Evolutionary conservation across 139 green algal species (phyloP), one percentile per base, ranked within the genome.

Genomic region (Chlorella vulgaris): DNA sequence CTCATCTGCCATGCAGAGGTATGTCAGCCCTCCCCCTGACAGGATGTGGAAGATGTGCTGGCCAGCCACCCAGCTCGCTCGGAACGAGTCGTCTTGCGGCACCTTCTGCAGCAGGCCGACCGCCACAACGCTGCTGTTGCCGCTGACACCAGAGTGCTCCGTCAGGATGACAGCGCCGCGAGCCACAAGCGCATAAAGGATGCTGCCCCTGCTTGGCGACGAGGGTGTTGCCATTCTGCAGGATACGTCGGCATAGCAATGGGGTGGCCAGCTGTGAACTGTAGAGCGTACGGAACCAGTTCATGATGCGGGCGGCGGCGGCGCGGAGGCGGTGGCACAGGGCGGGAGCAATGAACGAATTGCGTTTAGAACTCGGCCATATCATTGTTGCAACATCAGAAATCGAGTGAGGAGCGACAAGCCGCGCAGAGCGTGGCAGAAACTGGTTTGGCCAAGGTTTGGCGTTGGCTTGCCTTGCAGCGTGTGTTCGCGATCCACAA

Each of bases 21-120:
- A 98, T 21, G 90, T 94, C 51, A 98, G 69, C 5, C 93, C 95
- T 40, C 91, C 85, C 3, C 74, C 35, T 0, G 91, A 75, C 35
- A 98, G 80, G 3, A 98, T 76, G 79, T 98, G 95, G 81, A 98
- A 97, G 75, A 98, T 88, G 87, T 98, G 90, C 4, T 87, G 84
- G 21, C 96, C 95, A 43, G 97, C 93, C 2, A 82, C 42, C 53
- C 33, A 84, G 74, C 36, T 69, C 38, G 82, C 82, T 6, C 68
- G 69, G 38, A 65, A 40, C 43, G 66, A 68, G 33, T 97, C 90
- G 8, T 88, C 80, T 5, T 62, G 36, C 2, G 85, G 81, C 43
- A 96, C 79, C 77, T 94, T 95, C 43, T 97, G 93, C 61, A 98
- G 79, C 28, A 98, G 94, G 0, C 91, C 78, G 36, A 94, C 69